Evolutionary conservation across 2,329 filamentous ascomycete species (phyloP).

Genomic region (Neofusicoccum kwambonambiense): DNA sequence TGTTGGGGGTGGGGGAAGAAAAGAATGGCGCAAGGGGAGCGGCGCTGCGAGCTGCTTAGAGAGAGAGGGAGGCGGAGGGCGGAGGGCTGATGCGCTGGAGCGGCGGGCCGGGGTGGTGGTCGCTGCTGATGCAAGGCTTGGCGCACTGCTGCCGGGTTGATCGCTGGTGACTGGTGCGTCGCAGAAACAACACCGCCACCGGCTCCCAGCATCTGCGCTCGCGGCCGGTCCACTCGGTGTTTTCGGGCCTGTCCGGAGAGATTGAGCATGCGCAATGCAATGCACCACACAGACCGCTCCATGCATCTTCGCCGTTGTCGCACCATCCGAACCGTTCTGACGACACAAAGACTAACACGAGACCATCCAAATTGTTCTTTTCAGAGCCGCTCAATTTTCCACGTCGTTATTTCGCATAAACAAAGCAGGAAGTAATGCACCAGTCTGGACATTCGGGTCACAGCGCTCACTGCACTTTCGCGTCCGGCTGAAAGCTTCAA

Average conservation of each 20-base stretch:
- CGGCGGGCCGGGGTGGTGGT: neutral
- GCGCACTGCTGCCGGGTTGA: neutral
- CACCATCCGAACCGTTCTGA: neutral
- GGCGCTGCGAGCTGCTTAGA: neutral
- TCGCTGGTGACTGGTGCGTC: neutral
- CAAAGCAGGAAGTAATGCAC: neutral
- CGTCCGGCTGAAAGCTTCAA: too few relatives aligned
- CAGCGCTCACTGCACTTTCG: neutral
- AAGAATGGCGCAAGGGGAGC: neutral
- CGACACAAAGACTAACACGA: neutral
- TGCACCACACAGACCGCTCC: neutral
- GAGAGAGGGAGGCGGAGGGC: neutral
- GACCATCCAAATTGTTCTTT: neutral
- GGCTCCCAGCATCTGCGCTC: neutral
- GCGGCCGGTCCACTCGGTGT: neutral
- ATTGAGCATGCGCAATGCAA: neutral
- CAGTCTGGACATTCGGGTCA: neutral
- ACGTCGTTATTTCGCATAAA: too few relatives aligned
- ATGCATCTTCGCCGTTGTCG: conserved; percentile 2
- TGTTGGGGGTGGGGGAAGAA: neutral
- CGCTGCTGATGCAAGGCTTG: conserved; percentile 16
- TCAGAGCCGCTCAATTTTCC: too few relatives aligned
- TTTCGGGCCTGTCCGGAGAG: neutral
- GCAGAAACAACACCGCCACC: conserved; percentile 6
- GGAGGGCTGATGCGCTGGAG: conserved; percentile 11